Base-by-base conservation (phyloP, 2,329 filamentous ascomycete genomes). In the Akanthomyces dipterigenus region DNA sequence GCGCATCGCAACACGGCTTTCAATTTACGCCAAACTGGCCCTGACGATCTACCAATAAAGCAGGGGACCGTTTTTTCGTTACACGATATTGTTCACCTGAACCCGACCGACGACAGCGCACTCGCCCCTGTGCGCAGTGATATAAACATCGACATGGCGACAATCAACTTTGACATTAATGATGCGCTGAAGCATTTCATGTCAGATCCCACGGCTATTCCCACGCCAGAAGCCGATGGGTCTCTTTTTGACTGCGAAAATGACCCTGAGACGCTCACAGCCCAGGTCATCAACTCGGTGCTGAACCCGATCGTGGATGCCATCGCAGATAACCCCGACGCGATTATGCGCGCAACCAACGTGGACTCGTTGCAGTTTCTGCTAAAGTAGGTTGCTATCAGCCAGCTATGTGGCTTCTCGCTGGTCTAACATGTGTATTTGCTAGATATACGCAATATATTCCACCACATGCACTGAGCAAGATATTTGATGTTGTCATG, bases 321-420 rank as follows among this genome's bases (percentile, higher is more conserved):
- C 34, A 86, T 99, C 31, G 92, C 93, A 60, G 92, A 96, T 71
- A 96, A 88, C 71, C 92, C 95, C 55, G 93, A 97, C 75, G 89
- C 90, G 63, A 88, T 99, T 67, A 87, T 86, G 64, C 88, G 88
- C 75, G 84, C 87, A 69, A 83, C 86, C 56, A 84, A 88, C 66
- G 93, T 98, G 78, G 93, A 99, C 78, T 96, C 93, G 64, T 76
- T 99, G 68, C 93, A 97, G 75, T 96, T 96, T 72, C 80, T 99
- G 63, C 83, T 99, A 78, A 99, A 99, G 93, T 98, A 86, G 81
- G 91, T 16, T 0, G n/a, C 5, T 3, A 26, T 18, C 7, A 5
- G 1, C 18, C 40, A 5, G 11, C 8, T 34, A 2, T 9, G 8
- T 34, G 24, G 8, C 69, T 70, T 31, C 34, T 34, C 38, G 18